Evolutionary conservation across 2,329 filamentous ascomycete species (phyloP).

Genomic region (Pyrenochaeta sp.): DNA sequence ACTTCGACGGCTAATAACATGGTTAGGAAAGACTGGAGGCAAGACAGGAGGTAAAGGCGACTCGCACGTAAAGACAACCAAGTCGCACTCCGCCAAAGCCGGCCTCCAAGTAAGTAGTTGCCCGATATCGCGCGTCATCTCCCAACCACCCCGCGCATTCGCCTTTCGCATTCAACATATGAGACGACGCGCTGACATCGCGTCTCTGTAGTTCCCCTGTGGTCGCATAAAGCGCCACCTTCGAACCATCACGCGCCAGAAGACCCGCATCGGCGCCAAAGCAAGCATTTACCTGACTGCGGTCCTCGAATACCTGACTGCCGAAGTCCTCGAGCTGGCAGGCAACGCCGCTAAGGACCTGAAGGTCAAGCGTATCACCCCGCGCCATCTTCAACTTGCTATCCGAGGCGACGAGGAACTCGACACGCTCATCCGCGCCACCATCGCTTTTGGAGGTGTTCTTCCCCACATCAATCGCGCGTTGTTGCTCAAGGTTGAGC

Average conservation of each 20-base stretch:
- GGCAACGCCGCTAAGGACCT: slow-evolving; percentile 99
- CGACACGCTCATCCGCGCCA: slow-evolving; percentile 95
- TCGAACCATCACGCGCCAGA: slow-evolving; percentile 99
- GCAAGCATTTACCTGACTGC: slow-evolving; percentile 98
- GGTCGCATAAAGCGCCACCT: slow-evolving; percentile 99
- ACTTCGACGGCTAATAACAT: slow-evolving; percentile 28
- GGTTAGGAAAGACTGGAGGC: slow-evolving; percentile 70
- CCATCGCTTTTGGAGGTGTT: slow-evolving; percentile 98
- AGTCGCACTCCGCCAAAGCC: slow-evolving; percentile 91
- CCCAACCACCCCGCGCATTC: slow-evolving; percentile 30
- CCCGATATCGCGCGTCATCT: slow-evolving; percentile 26
- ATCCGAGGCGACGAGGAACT: slow-evolving; percentile 99
- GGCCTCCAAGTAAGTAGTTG: slow-evolving; percentile 83
- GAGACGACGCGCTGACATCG: slow-evolving; percentile 35
- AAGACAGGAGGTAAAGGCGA: slow-evolving; percentile 87
- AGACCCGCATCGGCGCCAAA: slow-evolving; percentile 99
- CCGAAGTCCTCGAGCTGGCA: slow-evolving; percentile 96
- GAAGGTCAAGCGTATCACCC: slow-evolving; percentile 99
- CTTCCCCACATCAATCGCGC: slow-evolving; percentile 99
- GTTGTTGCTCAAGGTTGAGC: slow-evolving; percentile 91
- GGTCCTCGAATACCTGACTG: slow-evolving; percentile 96
- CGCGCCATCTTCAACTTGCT: slow-evolving; percentile 94
- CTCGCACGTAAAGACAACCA: slow-evolving; percentile 85
- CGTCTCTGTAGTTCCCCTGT: slow-evolving; percentile 81
- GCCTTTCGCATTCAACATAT: slow-evolving; percentile 13